Evolutionary conservation across 305 asterid genomes (phyloP).

Genomic region (Fraxinus floribunda): DNA sequence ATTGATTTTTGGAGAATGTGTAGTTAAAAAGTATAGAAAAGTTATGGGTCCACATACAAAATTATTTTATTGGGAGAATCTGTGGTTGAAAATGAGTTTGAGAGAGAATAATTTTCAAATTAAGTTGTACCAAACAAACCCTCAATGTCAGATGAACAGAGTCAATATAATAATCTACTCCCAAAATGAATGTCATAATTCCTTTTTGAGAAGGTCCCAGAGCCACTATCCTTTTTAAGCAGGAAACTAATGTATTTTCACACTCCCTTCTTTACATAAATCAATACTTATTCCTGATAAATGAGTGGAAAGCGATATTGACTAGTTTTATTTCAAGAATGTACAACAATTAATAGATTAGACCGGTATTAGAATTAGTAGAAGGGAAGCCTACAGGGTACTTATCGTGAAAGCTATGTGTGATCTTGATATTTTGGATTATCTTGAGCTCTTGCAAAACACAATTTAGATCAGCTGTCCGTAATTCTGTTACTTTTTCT

Average conservation of each 20-base stretch:
- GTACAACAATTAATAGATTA: not conserved
- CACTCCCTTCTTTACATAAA: not conserved
- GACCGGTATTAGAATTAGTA: not conserved
- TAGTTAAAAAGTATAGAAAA: too few species aligned
- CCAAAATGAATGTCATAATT: not conserved
- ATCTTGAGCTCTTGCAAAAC: not conserved
- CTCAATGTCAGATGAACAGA: not conserved
- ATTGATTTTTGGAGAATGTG: not conserved
- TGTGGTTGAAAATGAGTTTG: not conserved
- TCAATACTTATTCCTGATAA: not conserved
- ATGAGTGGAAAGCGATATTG: not conserved
- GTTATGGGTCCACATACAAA: not conserved
- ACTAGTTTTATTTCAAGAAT: not conserved
- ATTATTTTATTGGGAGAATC: not conserved
- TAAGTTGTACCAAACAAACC: not conserved
- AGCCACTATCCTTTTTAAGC: conserved; percentile 2
- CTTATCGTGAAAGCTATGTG: not conserved
- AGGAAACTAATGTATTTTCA: not conserved
- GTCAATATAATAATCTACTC: not conserved
- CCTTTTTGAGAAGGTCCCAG: not conserved
- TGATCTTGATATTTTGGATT: not conserved
- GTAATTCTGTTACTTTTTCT: not conserved
- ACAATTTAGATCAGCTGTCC: not conserved
- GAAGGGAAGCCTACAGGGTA: not conserved
- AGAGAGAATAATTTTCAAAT: too few species aligned